phyloP scores from a whole-genome alignment of 345 rosid species.

The Rhodamnia rubescens region DNA sequence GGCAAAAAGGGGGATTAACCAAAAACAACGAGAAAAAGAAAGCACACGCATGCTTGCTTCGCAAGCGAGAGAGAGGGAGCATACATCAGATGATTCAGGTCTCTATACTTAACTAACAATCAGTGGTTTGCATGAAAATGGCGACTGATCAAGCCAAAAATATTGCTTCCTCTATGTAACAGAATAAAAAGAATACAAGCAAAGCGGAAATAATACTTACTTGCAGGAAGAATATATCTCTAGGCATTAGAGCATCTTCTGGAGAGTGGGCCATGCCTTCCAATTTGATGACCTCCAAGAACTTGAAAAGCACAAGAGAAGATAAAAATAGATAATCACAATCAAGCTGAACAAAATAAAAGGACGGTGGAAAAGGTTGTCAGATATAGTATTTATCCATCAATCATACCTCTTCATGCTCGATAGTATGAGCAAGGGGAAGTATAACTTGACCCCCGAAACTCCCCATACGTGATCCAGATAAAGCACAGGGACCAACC shows the following conservation, averaged over 20 bases:
- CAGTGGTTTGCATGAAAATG: not conserved
- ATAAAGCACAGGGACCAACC: conserved; percentile 77
- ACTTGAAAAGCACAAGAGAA: conserved; percentile 19
- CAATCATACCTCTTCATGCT: conserved; percentile 85
- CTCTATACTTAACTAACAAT: not conserved
- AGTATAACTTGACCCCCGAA: conserved; percentile 92
- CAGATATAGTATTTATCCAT: not conserved
- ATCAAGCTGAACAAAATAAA: not conserved
- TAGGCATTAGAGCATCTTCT: conserved; percentile 83
- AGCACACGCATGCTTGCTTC: rapidly evolving
- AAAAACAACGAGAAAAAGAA: not conserved
- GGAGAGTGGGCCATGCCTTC: conserved; percentile 85
- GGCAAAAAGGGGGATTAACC: not conserved
- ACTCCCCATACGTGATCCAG: conserved; percentile 72
- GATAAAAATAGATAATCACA: not conserved
- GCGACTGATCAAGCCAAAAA: not conserved
- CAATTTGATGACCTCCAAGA: conserved; percentile 88
- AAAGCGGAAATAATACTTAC: conserved; percentile 22
- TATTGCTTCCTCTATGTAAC: not conserved
- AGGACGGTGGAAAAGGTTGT: not conserved
- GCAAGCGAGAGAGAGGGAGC: not conserved
- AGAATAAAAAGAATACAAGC: not conserved
- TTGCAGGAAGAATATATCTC: conserved; percentile 89
- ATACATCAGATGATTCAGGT: not conserved
- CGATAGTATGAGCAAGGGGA: conserved; percentile 90